These are phyloP conservation scores for Phytopythium oedochilum DNA, from an alignment of 352 stramenopile genomes.

Conservation along the genomic window DNA sequence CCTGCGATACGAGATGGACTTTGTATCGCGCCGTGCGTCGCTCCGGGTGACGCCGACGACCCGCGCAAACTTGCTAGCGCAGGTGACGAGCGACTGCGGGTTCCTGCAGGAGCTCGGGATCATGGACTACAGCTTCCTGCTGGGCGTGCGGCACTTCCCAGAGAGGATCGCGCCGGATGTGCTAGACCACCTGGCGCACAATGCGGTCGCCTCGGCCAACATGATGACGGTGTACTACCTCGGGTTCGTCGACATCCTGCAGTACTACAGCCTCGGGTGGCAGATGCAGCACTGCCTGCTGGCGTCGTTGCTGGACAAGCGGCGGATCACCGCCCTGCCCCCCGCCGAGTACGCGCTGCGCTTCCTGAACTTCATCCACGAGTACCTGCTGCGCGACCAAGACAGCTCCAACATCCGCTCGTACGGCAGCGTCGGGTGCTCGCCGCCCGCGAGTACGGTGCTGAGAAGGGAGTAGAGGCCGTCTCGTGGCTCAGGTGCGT, in stretches of 20 bases:
- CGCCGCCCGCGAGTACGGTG: slow-evolving; percentile 14
- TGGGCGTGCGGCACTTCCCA: slow-evolving; percentile 67
- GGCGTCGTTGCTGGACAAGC: slow-evolving; percentile 64
- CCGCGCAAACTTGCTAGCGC: slow-evolving; percentile 64
- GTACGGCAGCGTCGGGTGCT: slow-evolving; percentile 64
- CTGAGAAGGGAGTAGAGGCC: slow-evolving; percentile 5
- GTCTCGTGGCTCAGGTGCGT: neutral
- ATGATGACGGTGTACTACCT: slow-evolving; percentile 76
- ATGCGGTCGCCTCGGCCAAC: slow-evolving; percentile 76
- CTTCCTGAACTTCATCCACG: slow-evolving; percentile 85
- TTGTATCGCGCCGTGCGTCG: slow-evolving; percentile 60
- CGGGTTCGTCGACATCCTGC: slow-evolving; percentile 82
- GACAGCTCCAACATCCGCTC: slow-evolving; percentile 53
- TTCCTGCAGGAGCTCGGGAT: slow-evolving; percentile 84
- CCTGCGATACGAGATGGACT: slow-evolving; percentile 75
- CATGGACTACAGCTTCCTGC: slow-evolving; percentile 86
- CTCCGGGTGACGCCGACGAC: slow-evolving; percentile 69
- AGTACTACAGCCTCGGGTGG: slow-evolving; percentile 84
- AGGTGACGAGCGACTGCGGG: slow-evolving; percentile 80
- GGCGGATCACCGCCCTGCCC: slow-evolving; percentile 73
- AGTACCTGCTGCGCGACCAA: slow-evolving; percentile 69
- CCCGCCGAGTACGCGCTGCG: slow-evolving; percentile 80
- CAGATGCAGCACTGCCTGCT: slow-evolving; percentile 81
- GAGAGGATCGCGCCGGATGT: slow-evolving; percentile 35
- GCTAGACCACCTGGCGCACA: slow-evolving; percentile 57